A percentile compares a stretch with the other conserved stretches of the same genome.
Conservation (phyloP, 106 monocot species). For the Phalaenopsis aphrodite region DNA sequence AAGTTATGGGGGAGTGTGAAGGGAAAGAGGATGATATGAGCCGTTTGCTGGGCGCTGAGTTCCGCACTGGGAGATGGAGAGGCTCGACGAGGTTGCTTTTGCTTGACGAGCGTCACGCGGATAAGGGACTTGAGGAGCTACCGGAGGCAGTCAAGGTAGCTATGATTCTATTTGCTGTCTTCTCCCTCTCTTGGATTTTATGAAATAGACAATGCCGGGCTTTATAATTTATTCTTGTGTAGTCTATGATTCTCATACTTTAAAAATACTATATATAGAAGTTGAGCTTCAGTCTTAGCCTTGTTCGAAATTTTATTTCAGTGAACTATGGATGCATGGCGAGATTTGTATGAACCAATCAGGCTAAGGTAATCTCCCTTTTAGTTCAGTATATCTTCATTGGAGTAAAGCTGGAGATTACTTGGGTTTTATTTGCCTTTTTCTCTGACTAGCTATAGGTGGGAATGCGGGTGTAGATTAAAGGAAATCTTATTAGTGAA, state of each 20-base stretch:
- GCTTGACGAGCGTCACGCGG: slow-evolving; percentile 60
- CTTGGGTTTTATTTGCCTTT: too few species aligned
- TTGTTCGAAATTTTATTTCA: neutral
- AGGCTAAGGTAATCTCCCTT: too few species aligned
- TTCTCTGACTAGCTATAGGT: too few species aligned
- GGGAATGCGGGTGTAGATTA: too few species aligned
- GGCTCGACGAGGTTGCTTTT: slow-evolving; percentile 81
- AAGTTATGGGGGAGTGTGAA: slow-evolving; percentile 24
- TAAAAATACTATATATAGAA: neutral
- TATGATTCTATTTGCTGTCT: slow-evolving; percentile 11
- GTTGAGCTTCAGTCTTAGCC: too few species aligned
- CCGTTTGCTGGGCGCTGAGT: slow-evolving; percentile 58
- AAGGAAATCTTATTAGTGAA: too few species aligned
- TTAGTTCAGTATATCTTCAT: too few species aligned
- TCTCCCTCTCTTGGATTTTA: neutral
- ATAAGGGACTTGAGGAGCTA: slow-evolving; percentile 38
- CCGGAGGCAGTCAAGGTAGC: slow-evolving; percentile 82
- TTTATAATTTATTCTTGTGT: neutral
- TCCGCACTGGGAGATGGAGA: slow-evolving; percentile 42
- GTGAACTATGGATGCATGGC: neutral
- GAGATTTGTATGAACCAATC: neutral
- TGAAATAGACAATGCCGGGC: neutral
- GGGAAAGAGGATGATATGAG: slow-evolving; percentile 46
- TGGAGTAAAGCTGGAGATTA: too few species aligned
- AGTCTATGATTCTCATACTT: neutral